phyloP scores from a whole-genome alignment of 495 filamentous ascomycete species.

The Letharia lupina region DNA sequence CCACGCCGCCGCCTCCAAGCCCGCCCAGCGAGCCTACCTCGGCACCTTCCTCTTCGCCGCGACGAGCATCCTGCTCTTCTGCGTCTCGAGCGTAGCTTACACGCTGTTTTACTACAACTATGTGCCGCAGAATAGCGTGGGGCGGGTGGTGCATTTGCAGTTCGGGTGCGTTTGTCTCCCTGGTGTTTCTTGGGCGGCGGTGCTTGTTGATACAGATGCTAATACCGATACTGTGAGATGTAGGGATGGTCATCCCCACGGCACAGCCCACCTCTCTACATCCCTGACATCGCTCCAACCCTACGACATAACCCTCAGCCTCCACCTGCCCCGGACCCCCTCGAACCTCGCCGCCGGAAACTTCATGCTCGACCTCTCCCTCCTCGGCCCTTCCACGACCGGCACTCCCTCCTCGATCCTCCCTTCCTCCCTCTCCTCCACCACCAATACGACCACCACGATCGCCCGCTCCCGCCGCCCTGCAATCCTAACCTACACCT shows the following conservation, averaged over 20 bases:
- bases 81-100: constrained; percentile 59
- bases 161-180: constrained; percentile 52
- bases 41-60: constrained; percentile 55
- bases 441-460: constrained; percentile 17
- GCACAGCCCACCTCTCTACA: constrained; percentile 34
- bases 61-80: constrained; percentile 51
- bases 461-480: constrained; percentile 46
- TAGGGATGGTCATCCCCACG: constrained; percentile 40
- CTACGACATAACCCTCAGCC: constrained; percentile 62
- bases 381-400: constrained; percentile 40
- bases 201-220: neutral
- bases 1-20: constrained; percentile 51
- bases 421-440: constrained; percentile 13
- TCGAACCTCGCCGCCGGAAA: constrained; percentile 58
- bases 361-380: constrained; percentile 83
- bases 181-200: neutral
- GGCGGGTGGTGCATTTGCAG: constrained; percentile 66
- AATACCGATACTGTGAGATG: neutral
- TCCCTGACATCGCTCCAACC: constrained; percentile 39
- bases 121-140: constrained; percentile 62
- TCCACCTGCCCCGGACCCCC: constrained; percentile 60
- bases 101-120: constrained; percentile 71
- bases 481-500: constrained; percentile 58
- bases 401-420: constrained; percentile 12
- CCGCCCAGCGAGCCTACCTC: constrained; percentile 63